Evolutionary conservation across 805 yeast genomes (phyloP), one percentile per base, ranked within the genome.

Genomic region (Candida vartiovaarae): DNA sequence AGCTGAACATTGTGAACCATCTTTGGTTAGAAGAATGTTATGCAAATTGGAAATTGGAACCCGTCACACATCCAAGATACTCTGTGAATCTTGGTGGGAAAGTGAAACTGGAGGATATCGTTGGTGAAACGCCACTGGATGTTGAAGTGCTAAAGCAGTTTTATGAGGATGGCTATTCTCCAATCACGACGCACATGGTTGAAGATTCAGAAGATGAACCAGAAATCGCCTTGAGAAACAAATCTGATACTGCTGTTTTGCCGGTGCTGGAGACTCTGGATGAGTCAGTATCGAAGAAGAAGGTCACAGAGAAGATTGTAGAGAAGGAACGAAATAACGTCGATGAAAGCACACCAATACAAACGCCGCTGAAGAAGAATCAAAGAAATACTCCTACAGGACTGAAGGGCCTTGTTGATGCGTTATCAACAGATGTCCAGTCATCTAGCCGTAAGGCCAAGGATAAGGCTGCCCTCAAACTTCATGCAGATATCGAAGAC

Each of bases 11-110:
- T 2, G 80, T 86, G 1, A 89, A 84, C 56, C 96, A 88, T 62
- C 57, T 81, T 10, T 91, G 99, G 99, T 63, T 91, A 10, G 98
- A 91, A 56, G 90, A 85, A 43, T 75, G 88, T 35, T 91, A 72
- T 49, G 67, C 74, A 0, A 62, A 71, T 38, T 84, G 93, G 90
- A 65, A 63, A 40, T 51, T 70, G 5, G 71, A 74, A 51, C 76
- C 79, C 33, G 71, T 61, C 4, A 53, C 64, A 1, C 55, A 61
- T 11, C 68, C 75, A 3, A 67, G 75, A 30, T 86, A 76, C 60
- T 58, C 70, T 8, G 54, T 65, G 3, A 64, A 67, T 6, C 28
- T 37, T 15, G 32, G 39, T 9, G 42, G 33, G 8, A 36, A 34
- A 11, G 29, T 37, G 31, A 41, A 32, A 27, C 62, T 74, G 37